phyloP scores from a whole-genome alignment of 2,329 filamentous ascomycete species.

The Teratosphaeria zuluensis region DNA sequence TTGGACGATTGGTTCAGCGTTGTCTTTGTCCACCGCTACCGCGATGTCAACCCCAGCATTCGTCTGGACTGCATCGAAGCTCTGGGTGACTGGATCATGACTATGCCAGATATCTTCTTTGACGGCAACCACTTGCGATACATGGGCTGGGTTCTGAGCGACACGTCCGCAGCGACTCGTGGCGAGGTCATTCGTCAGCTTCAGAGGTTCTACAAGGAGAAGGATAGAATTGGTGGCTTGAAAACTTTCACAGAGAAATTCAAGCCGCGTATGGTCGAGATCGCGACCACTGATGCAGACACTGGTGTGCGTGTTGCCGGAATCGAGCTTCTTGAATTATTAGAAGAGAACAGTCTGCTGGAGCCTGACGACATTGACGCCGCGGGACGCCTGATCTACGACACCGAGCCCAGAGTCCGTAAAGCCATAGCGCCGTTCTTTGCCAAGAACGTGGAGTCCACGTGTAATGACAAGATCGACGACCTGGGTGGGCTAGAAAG shows the following conservation, averaged over 20 bases:
- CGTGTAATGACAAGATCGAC: conserved; percentile 69
- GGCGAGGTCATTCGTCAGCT: conserved; percentile 83
- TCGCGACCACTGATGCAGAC: conserved; percentile 80
- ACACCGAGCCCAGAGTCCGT: conserved; percentile 72
- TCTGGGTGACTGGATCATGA: conserved; percentile 79
- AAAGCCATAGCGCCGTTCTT: conserved; percentile 90
- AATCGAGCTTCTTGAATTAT: conserved; percentile 69
- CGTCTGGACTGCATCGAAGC: conserved; percentile 80
- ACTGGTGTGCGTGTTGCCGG: conserved; percentile 67
- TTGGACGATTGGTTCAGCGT: conserved; percentile 84
- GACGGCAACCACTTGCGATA: conserved; percentile 86
- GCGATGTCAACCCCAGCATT: conserved; percentile 84
- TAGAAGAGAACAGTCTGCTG: conserved; percentile 75
- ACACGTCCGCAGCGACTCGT: conserved; percentile 62
- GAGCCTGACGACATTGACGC: conserved; percentile 87
- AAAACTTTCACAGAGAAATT: conserved; percentile 93
- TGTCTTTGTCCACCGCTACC: conserved; percentile 90
- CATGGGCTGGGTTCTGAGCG: conserved; percentile 89
- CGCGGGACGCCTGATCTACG: conserved; percentile 80
- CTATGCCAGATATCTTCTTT: conserved; percentile 78
- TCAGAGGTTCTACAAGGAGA: conserved; percentile 65
- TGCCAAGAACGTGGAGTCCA: conserved; percentile 72
- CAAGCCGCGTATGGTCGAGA: conserved; percentile 76
- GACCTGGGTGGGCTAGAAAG: conserved; percentile 72
- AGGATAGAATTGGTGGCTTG: conserved; percentile 64